phyloP scores from a whole-genome alignment of 129 eudicot species.

The Centella asiatica region DNA sequence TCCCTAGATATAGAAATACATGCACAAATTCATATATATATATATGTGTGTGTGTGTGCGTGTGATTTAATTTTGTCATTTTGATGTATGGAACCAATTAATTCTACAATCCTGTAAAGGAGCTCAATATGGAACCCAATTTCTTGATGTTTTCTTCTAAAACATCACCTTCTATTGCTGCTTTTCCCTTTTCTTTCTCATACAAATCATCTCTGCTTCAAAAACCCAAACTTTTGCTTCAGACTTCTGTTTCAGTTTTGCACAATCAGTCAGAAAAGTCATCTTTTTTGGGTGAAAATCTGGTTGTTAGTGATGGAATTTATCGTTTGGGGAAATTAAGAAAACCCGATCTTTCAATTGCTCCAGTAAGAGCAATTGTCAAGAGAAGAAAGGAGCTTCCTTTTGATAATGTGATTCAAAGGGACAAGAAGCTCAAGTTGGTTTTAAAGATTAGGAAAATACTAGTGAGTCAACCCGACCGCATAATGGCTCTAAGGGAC shows the following conservation, averaged over 20 bases:
- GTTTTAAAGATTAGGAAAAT: constrained; percentile 72
- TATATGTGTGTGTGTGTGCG: neutral
- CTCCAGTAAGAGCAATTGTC: constrained; percentile 52
- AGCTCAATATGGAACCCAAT: constrained; percentile 29
- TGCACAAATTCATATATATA: neutral
- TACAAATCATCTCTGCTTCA: constrained; percentile 28
- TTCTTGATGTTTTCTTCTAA: constrained; percentile 30
- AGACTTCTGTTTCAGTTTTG: constrained; percentile 14
- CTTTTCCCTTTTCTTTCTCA: constrained; percentile 47
- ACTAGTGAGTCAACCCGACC: constrained; percentile 56
- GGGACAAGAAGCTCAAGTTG: constrained; percentile 86
- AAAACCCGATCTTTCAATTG: constrained; percentile 37
- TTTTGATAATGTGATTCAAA: constrained; percentile 85
- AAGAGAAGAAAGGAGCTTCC: constrained; percentile 95
- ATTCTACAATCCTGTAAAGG: constrained; percentile 2
- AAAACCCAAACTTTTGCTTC: constrained; percentile 26
- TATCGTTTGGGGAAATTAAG: constrained; percentile 17
- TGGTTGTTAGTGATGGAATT: constrained; percentile 20
- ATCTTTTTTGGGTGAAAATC: constrained; percentile 42
- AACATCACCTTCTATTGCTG: constrained; percentile 33
- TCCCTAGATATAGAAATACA: too few relatives aligned
- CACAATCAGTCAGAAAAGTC: constrained; percentile 17
- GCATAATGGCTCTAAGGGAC: constrained; percentile 72
- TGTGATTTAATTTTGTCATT: neutral
- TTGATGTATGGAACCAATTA: neutral